Evolutionary conservation across 2,329 filamentous ascomycete species (phyloP).

Genomic region (Pseudocercospora macadamiae): DNA sequence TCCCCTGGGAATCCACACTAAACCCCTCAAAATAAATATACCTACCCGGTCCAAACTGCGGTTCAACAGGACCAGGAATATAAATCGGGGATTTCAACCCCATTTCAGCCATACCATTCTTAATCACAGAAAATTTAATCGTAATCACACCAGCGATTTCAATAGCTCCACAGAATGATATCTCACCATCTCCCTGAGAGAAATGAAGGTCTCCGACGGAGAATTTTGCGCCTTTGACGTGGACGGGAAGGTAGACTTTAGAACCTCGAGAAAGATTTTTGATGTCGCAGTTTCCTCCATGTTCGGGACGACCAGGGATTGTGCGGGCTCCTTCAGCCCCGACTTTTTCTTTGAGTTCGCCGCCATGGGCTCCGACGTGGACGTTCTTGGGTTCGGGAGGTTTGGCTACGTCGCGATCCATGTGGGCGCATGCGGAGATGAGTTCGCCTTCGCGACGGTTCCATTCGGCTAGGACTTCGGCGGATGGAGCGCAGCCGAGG

Average conservation of each 20-base stretch:
- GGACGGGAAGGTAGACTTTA: conserved; percentile 85
- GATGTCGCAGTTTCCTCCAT: conserved; percentile 90
- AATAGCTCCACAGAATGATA: conserved; percentile 75
- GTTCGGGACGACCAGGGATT: conserved; percentile 80
- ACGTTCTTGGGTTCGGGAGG: conserved; percentile 72
- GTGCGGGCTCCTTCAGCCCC: conserved; percentile 80
- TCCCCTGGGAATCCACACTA: conserved; percentile 82
- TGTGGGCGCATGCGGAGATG: conserved; percentile 67
- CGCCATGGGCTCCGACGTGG: conserved; percentile 68
- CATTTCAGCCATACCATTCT: conserved; percentile 73
- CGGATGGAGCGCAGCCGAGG: conserved; percentile 81
- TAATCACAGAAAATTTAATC: conserved; percentile 86
- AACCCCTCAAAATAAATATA: conserved; percentile 90
- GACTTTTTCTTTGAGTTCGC: conserved; percentile 65
- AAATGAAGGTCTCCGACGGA: conserved; percentile 71
- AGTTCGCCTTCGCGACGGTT: conserved; percentile 81
- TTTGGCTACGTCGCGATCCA: conserved; percentile 73
- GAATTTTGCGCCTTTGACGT: conserved; percentile 85
- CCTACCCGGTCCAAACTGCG: conserved; percentile 79
- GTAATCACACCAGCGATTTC: conserved; percentile 94
- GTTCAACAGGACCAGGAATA: conserved; percentile 83
- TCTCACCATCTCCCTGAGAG: conserved; percentile 91
- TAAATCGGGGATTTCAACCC: conserved; percentile 84
- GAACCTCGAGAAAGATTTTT: conserved; percentile 80
- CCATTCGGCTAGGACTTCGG: conserved; percentile 77